Conservation (phyloP, 164 flowering plant species). For the Aristolochia fimbriata region DNA sequence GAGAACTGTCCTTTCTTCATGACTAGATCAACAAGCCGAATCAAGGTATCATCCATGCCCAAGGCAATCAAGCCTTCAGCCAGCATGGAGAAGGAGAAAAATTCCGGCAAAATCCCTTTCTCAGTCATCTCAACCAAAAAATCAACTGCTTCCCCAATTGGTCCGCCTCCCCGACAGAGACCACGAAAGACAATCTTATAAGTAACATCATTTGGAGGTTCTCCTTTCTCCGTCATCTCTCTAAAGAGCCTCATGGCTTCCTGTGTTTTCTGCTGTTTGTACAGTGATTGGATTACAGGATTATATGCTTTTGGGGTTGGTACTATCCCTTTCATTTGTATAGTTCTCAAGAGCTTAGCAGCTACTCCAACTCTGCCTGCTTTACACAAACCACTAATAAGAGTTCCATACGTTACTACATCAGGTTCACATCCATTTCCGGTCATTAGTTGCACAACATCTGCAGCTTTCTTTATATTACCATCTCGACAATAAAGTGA, state of each 20-base stretch:
- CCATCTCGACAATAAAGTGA: slow-evolving; percentile 54
- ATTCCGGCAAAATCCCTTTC: slow-evolving; percentile 66
- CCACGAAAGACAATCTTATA: slow-evolving; percentile 77
- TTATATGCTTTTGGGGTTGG: slow-evolving; percentile 67
- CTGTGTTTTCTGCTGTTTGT: slow-evolving; percentile 32
- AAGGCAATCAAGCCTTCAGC: slow-evolving; percentile 78
- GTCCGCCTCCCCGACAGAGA: slow-evolving; percentile 75
- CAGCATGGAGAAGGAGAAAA: slow-evolving; percentile 52
- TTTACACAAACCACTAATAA: slow-evolving; percentile 63
- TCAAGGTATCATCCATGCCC: slow-evolving; percentile 62
- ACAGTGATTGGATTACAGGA: slow-evolving; percentile 63
- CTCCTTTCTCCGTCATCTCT: slow-evolving; percentile 66
- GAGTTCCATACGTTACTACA: slow-evolving; percentile 70
- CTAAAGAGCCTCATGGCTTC: slow-evolving; percentile 78
- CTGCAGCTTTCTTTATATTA: slow-evolving; percentile 72
- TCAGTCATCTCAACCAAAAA: slow-evolving; percentile 60
- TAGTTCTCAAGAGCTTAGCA: slow-evolving; percentile 44
- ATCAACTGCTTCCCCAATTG: slow-evolving; percentile 74
- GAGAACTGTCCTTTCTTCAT: slow-evolving; percentile 52
- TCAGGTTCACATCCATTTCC: slow-evolving; percentile 76
- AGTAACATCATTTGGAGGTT: slow-evolving; percentile 65
- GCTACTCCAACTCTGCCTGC: slow-evolving; percentile 65
- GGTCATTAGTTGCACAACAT: slow-evolving; percentile 67
- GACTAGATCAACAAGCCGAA: slow-evolving; percentile 43
- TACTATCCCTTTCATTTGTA: slow-evolving; percentile 63